Percentiles rank a stretch among this genome's conserved stretches.
phyloP scores from a whole-genome alignment of 2,329 filamentous ascomycete species.

The Penicillium sp. region DNA sequence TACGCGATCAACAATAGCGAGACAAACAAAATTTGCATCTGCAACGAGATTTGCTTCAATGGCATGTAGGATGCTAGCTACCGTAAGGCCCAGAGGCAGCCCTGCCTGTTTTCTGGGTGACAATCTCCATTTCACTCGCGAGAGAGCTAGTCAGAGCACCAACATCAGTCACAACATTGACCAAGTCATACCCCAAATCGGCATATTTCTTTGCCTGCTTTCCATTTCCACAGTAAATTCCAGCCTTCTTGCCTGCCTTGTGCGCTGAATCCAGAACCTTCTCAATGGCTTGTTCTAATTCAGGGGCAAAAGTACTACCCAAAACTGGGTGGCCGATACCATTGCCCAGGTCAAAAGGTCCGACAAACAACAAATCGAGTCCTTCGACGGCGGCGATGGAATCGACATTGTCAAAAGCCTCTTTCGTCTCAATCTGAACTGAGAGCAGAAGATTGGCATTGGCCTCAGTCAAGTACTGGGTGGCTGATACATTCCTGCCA shows the following conservation, averaged over 20 bases:
- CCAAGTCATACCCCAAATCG: neutral
- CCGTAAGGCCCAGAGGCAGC: neutral
- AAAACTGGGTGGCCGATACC: neutral
- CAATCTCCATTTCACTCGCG: conserved; percentile 1
- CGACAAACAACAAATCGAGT: neutral
- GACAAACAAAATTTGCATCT: neutral
- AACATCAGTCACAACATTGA: neutral
- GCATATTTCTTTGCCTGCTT: neutral
- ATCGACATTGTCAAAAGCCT: neutral
- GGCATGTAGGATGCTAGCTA: neutral
- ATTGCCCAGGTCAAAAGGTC: neutral
- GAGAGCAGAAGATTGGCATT: neutral
- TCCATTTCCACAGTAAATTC: neutral
- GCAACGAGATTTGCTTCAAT: neutral
- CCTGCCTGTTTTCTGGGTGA: neutral
- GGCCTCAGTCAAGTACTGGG: neutral
- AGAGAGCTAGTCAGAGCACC: conserved; percentile 1
- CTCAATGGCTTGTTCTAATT: neutral
- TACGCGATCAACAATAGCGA: neutral
- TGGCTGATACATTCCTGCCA: neutral
- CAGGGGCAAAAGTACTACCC: neutral
- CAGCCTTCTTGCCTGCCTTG: neutral
- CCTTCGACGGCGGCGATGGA: neutral
- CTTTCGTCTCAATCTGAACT: neutral
- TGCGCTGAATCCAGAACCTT: neutral